Percentiles rank a stretch among this genome's conserved stretches.
Evolutionary conservation across 1,139 yeast species (phyloP).

Genomic region (Hyphopichia burtonii): DNA sequence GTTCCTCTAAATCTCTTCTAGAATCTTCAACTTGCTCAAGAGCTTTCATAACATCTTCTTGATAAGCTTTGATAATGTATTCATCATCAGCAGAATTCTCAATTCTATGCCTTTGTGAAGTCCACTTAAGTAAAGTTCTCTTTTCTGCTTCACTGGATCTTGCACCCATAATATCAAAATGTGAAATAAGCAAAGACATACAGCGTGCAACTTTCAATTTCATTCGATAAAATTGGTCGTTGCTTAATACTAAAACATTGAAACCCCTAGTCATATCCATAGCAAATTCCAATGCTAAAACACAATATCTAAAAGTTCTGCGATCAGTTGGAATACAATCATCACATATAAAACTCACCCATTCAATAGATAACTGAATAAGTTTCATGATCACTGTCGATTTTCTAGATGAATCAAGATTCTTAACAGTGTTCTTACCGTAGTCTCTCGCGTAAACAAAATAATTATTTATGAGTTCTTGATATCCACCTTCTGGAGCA

Average conservation of each 20-base stretch:
- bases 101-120: conserved; percentile 44
- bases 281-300: conserved; percentile 90
- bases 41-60: conserved; percentile 59
- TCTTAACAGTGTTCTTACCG: conserved; percentile 69
- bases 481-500: conserved; percentile 56
- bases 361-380: conserved; percentile 75
- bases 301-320: conserved; percentile 94
- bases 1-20: conserved; percentile 50
- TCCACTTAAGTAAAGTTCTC: conserved; percentile 53
- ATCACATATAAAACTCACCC: conserved; percentile 92
- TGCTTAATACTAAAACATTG: conserved; percentile 76
- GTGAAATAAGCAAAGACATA: conserved; percentile 89
- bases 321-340: conserved; percentile 92
- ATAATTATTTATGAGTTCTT: conserved; percentile 73
- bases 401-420: conserved; percentile 63
- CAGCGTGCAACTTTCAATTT: conserved; percentile 90
- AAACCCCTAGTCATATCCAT: conserved; percentile 94
- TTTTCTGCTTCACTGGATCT: conserved; percentile 82
- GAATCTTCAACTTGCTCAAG: conserved; percentile 58
- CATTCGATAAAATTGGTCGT: conserved; percentile 70
- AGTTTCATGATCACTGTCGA: conserved; percentile 71
- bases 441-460: conserved; percentile 83
- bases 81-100: conserved; percentile 64
- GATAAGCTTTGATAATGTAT: conserved; percentile 51
- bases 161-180: conserved; percentile 98